Percentiles rank a stretch among this genome's conserved stretches.
Evolutionary conservation across 768 basidiomycete species (phyloP).

Genomic region (Termitomyces sp.): DNA sequence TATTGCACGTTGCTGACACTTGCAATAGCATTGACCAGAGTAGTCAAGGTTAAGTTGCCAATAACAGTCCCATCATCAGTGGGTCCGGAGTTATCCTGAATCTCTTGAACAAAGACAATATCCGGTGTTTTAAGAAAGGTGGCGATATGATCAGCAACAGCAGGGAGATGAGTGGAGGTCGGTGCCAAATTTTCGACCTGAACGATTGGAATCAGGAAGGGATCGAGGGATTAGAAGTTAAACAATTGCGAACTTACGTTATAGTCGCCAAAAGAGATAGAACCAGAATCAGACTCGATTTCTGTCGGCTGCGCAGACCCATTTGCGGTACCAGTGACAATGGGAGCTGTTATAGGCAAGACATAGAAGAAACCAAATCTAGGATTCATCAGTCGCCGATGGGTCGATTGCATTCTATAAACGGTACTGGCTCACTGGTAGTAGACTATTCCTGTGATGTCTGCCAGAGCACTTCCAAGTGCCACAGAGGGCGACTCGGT

Average conservation of each 20-base stretch:
- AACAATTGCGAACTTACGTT: conserved; percentile 35
- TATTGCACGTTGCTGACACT: conserved; percentile 39
- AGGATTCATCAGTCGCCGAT: background rate
- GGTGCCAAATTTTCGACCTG: conserved; percentile 57
- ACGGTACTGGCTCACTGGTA: conserved; percentile 35
- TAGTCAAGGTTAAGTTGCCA: conserved; percentile 48
- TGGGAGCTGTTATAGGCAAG: conserved; percentile 51
- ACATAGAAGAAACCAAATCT: conserved; percentile 53
- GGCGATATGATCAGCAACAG: conserved; percentile 50
- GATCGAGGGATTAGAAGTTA: background rate
- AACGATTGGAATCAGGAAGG: background rate
- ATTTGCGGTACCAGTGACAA: conserved; percentile 34
- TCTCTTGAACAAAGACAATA: conserved; percentile 59
- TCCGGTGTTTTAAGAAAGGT: conserved; percentile 46
- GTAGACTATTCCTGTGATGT: conserved; percentile 51
- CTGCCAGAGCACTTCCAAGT: conserved; percentile 39
- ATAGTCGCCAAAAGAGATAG: conserved; percentile 54
- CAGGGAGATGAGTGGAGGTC: conserved; percentile 39
- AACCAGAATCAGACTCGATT: conserved; percentile 28
- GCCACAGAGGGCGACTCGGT: conserved; percentile 44
- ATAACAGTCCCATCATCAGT: conserved; percentile 48
- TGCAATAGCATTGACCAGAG: conserved; percentile 44
- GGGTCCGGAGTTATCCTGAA: conserved; percentile 54
- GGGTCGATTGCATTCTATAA: background rate
- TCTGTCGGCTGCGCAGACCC: conserved; percentile 31